Evolutionary conservation across 2,329 filamentous ascomycete genomes (phyloP).

Genomic region (Phoma sp.): DNA sequence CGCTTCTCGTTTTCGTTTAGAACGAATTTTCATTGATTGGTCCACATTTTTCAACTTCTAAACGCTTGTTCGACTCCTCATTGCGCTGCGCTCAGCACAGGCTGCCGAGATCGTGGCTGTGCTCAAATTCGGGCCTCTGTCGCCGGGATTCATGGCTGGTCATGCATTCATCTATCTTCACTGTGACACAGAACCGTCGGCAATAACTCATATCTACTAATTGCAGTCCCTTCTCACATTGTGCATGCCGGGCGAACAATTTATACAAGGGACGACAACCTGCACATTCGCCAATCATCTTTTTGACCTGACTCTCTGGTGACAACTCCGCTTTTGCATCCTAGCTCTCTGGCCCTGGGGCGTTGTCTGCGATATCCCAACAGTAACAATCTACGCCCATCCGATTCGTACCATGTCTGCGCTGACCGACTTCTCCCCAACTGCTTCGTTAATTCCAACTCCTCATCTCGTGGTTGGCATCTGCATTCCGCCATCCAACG

Average conservation of each 20-base stretch:
- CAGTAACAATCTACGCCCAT: neutral
- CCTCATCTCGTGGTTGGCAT: slow-evolving; percentile 37
- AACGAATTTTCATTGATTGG: neutral
- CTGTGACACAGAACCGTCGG: no score
- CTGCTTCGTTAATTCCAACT: slow-evolving; percentile 31
- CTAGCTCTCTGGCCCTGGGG: no score
- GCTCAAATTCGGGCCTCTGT: neutral
- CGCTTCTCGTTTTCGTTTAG: slow-evolving; percentile 1
- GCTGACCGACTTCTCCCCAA: neutral
- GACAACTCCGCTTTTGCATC: no score
- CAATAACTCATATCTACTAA: no score
- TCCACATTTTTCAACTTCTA: neutral
- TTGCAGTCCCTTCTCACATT: no score
- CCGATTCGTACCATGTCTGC: neutral
- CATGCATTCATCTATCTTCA: neutral
- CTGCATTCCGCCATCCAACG: slow-evolving; percentile 39
- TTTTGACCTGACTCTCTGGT: no score
- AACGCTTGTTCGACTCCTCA: neutral
- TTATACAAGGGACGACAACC: no score
- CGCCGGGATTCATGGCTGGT: neutral
- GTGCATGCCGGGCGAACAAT: no score
- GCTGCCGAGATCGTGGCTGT: neutral
- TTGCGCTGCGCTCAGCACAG: neutral
- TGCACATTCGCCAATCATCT: no score
- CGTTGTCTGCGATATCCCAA: no score